phyloP scores from a whole-genome alignment of 2,329 filamentous ascomycete genomes.

The Raffaelea ambrosiae region DNA sequence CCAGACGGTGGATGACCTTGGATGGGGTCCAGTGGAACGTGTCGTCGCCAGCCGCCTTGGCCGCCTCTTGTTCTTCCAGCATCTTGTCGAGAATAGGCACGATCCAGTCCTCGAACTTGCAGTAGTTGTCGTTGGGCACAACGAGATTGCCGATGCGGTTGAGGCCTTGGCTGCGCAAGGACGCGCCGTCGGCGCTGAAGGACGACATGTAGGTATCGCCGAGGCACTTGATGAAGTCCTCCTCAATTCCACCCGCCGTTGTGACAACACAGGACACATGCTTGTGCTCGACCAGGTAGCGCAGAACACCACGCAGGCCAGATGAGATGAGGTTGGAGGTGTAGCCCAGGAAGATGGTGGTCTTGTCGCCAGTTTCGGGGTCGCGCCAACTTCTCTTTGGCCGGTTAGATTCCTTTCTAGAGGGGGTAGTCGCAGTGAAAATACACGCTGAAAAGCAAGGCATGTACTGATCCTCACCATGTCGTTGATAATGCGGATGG shows the following conservation, averaged over 20 bases:
- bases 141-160: conserved; percentile 95
- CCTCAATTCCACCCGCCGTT: conserved; percentile 89
- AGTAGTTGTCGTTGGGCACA: conserved; percentile 96
- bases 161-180: conserved; percentile 73
- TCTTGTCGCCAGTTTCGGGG: conserved; percentile 66
- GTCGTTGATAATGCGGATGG: conserved; percentile 84
- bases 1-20: conserved; percentile 81
- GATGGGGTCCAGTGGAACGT: conserved; percentile 87
- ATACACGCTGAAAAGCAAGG: too few relatives aligned
- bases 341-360: conserved; percentile 95
- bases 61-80: conserved; percentile 86
- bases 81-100: conserved; percentile 91
- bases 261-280: conserved; percentile 92
- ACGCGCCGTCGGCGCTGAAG: conserved; percentile 69
- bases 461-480: conserved; percentile 56
- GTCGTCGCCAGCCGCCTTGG: conserved; percentile 33
- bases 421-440: too few relatives aligned
- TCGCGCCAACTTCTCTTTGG: conserved; percentile 66
- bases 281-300: conserved; percentile 86
- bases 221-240: conserved; percentile 97
- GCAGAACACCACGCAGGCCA: conserved; percentile 80
- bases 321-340: conserved; percentile 97
- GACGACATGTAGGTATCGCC: conserved; percentile 87
- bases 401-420: conserved; percentile 8
- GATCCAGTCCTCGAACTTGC: conserved; percentile 95